Evolutionary conservation across 306 rosid species (phyloP), one percentile per base, ranked within the genome.

Genomic region (Purshia tridentata): DNA sequence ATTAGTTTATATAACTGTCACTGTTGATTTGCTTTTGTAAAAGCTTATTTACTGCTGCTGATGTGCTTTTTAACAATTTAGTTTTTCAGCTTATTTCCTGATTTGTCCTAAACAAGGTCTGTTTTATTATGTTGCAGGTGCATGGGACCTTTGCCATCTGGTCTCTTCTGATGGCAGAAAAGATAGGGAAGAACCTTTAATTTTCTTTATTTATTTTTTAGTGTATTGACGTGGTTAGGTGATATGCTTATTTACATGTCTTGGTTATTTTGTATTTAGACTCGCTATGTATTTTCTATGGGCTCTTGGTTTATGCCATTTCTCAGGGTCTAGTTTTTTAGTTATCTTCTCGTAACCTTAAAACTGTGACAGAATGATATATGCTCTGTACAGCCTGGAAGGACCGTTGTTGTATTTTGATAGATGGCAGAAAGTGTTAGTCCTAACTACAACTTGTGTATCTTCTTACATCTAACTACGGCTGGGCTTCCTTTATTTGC

Each of bases 211-310:
- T 44, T 12, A 8, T 72, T 50, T 57, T 68, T 76, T 67, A 61
- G 76, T 82, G 79, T 82, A 39, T 69, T 80, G 88, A 82, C 86
- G 37, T 80, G 75, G 75, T 45, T 82, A 73, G 88, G 70, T 46
- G 77, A 69, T 52, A 74, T 69, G 83, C 29, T 46, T 56, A 47
- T 81, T 64, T 53, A 67, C 74, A 51, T 70, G 77, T 75, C 75
- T 82, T 77, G 70, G 66, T 65, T 72, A 67, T 56, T 60, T 23
- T 62, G 54, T 48, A 46, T 70, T 53, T 84, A 85, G 86, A 80
- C 73, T 56, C 37, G 70, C 23, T 23, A 60, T 69, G 60, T 61
- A 65, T 69, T 55, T 61, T 39, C 20, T 64, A 51, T 69, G 72
- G 79, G 77, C 75, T 80, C 20, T 59, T 69, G 66, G 69, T 70